These are phyloP conservation scores for Cladosporium sp. DNA, from an alignment of 2,329 filamentous ascomycete species.

Conservation along the genomic window DNA sequence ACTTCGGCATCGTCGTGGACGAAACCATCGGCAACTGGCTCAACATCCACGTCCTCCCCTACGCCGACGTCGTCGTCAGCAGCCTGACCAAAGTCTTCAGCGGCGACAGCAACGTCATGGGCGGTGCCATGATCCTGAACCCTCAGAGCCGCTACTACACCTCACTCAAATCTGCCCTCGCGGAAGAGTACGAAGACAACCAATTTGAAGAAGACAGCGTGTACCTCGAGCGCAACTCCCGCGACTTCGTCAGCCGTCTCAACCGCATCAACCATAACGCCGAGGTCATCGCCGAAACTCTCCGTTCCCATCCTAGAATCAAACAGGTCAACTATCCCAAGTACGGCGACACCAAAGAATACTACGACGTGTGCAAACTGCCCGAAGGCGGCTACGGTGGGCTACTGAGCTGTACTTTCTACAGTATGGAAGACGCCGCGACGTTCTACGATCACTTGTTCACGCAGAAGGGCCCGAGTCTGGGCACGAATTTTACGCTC, in stretches of 20 bases:
- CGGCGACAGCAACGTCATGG: slow-evolving; percentile 98
- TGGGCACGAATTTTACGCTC: slow-evolving; percentile 96
- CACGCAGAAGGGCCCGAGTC: slow-evolving; percentile 87
- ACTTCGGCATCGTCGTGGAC: slow-evolving; percentile 88
- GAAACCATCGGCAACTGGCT: slow-evolving; percentile 97
- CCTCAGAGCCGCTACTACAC: slow-evolving; percentile 69
- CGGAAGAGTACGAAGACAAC: slow-evolving; percentile 74
- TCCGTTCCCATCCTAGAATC: slow-evolving; percentile 63
- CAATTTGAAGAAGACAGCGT: slow-evolving; percentile 94
- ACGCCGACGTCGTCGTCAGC: slow-evolving; percentile 88
- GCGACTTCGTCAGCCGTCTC: slow-evolving; percentile 82
- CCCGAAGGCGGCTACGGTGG: slow-evolving; percentile 83
- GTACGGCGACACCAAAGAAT: slow-evolving; percentile 63
- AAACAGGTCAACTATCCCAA: slow-evolving; percentile 87
- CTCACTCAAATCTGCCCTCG: slow-evolving; percentile 65
- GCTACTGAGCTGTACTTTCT: slow-evolving; percentile 80
- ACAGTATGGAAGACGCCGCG: slow-evolving; percentile 67
- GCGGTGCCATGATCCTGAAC: slow-evolving; percentile 68
- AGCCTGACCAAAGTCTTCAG: slow-evolving; percentile 97
- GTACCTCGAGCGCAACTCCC: slow-evolving; percentile 94
- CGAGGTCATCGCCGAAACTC: slow-evolving; percentile 74
- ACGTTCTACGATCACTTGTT: slow-evolving; percentile 83
- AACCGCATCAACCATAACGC: slow-evolving; percentile 83
- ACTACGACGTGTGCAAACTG: slow-evolving; percentile 78
- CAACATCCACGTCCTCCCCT: slow-evolving; percentile 89